Evolutionary conservation across 2,329 filamentous ascomycete genomes (phyloP).

Genomic region (Clathrospora elynae): DNA sequence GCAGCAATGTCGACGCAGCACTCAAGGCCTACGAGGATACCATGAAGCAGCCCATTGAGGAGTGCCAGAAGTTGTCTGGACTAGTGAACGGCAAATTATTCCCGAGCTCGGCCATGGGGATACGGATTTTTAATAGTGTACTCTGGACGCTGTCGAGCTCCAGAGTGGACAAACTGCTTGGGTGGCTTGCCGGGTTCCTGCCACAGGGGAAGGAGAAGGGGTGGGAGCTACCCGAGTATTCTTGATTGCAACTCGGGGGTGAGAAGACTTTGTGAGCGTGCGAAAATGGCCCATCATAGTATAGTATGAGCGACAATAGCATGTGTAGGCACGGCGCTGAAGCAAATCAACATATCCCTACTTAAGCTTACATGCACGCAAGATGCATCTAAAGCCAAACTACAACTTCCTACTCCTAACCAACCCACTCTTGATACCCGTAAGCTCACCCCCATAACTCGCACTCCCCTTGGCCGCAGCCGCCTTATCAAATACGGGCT

Average conservation of each 20-base stretch:
- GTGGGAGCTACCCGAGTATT: slow-evolving; percentile 9
- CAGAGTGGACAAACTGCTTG: neutral
- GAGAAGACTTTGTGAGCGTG: no score
- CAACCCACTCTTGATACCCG: slow-evolving; percentile 92
- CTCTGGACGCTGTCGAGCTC: slow-evolving; percentile 1
- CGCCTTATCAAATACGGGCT: slow-evolving; percentile 73
- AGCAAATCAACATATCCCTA: no score
- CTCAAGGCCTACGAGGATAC: slow-evolving; percentile 29
- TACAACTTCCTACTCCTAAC: slow-evolving; percentile 93
- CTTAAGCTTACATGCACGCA: no score
- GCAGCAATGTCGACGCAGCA: slow-evolving; percentile 20
- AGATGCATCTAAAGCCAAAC: no score
- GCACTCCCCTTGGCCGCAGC: slow-evolving; percentile 71
- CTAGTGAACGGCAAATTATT: neutral
- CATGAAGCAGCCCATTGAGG: slow-evolving; percentile 25
- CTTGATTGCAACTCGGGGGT: slow-evolving; percentile 20
- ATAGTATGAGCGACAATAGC: no score
- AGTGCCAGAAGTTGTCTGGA: slow-evolving; percentile 22
- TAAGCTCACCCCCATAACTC: slow-evolving; percentile 82
- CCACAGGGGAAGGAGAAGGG: neutral
- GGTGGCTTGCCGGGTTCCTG: neutral
- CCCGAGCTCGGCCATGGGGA: neutral
- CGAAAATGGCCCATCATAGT: no score
- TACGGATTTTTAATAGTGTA: neutral
- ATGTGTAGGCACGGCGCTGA: no score